Evolutionary conservation across 257 asterid species (phyloP), one percentile per base, ranked within the genome.

Genomic region (Ilex aquifolium): DNA sequence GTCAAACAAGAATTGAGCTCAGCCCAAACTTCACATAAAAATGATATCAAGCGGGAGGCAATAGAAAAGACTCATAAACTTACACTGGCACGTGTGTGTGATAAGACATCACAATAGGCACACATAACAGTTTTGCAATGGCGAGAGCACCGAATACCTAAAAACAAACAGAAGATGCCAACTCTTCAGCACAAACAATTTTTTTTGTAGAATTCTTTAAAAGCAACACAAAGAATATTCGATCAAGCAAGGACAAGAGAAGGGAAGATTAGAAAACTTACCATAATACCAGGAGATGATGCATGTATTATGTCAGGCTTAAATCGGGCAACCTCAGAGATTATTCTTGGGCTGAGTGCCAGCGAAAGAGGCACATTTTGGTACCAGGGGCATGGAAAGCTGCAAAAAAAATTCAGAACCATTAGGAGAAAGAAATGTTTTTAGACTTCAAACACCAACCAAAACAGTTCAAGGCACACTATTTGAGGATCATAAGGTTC

Each of bases 51-150:
- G 17, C 16, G 49, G 49, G 32, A 66, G 31, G 48, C 21, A 54
- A 57, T 44, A 64, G 11, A 32, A 46, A 46, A 39, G 50, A 46
- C 56, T 8, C 49, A 55, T 40, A 44, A 65, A 70, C 89, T 31
- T 86, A 91, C 98, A 88, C 97, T 59, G 98, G 98, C 65, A 91
- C 95, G 51, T 91, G 98, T 36, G 98, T 91, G 87, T 91, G 98
- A 73, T 91, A 91, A 2, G 98, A 91, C 95, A 91, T 82, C 65
- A 91, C 98, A 42, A 91, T 64, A 49, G 98, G 98, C 32, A 91
- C 98, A 13, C 78, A 80, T 13, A 91, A 77, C 52, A 88, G 70
- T 73, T 91, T 91, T 44, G 98, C 95, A 29, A 91, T 88, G 62
- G 79, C 57, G 51, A 91, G 94, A 68, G 98, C 98, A 6, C 98